A percentile compares a stretch with the other conserved stretches of the same genome.
Evolutionary conservation across 2,329 filamentous ascomycete species (phyloP).

Genomic region (Truncatella angustata): DNA sequence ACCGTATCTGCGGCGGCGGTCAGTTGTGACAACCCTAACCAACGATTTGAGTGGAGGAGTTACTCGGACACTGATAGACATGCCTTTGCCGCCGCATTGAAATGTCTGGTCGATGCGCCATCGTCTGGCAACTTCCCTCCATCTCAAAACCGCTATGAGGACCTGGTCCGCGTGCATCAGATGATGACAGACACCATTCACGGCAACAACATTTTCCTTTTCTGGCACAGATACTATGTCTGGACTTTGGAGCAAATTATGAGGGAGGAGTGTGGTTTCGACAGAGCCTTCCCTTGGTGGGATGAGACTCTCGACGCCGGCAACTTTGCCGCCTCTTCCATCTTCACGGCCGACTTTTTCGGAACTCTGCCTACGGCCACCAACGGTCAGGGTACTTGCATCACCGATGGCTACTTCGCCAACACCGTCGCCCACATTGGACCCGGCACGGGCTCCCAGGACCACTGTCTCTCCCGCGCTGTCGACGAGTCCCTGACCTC

Average conservation of each 20-base stretch:
- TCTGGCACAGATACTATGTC: slow-evolving; percentile 32
- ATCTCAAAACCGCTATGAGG: slow-evolving; percentile 30
- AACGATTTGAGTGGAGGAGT: slow-evolving; percentile 30
- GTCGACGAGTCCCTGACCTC: slow-evolving; percentile 22
- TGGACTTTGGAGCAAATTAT: slow-evolving; percentile 28
- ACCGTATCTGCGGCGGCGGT: background rate
- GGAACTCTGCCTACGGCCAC: slow-evolving; percentile 23
- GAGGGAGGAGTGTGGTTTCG: slow-evolving; percentile 30
- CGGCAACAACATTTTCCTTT: slow-evolving; percentile 28
- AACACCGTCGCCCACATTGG: slow-evolving; percentile 17
- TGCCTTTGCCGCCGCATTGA: slow-evolving; percentile 26
- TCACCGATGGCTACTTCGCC: slow-evolving; percentile 25
- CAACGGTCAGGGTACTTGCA: slow-evolving; percentile 24
- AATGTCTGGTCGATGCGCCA: slow-evolving; percentile 25
- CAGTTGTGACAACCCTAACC: slow-evolving; percentile 20
- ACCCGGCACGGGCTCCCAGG: slow-evolving; percentile 6
- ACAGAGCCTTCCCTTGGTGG: slow-evolving; percentile 30
- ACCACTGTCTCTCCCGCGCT: slow-evolving; percentile 31
- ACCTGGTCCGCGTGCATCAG: slow-evolving; percentile 32
- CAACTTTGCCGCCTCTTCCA: slow-evolving; percentile 23
- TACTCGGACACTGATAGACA: slow-evolving; percentile 27
- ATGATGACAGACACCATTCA: slow-evolving; percentile 29
- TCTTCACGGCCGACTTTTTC: slow-evolving; percentile 29
- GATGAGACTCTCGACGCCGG: slow-evolving; percentile 33
- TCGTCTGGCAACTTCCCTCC: slow-evolving; percentile 24